Evolutionary conservation across 73 alveolate genomes (phyloP), one percentile per base, ranked within the genome.

Genomic region (Paramecium primaurelia): DNA sequence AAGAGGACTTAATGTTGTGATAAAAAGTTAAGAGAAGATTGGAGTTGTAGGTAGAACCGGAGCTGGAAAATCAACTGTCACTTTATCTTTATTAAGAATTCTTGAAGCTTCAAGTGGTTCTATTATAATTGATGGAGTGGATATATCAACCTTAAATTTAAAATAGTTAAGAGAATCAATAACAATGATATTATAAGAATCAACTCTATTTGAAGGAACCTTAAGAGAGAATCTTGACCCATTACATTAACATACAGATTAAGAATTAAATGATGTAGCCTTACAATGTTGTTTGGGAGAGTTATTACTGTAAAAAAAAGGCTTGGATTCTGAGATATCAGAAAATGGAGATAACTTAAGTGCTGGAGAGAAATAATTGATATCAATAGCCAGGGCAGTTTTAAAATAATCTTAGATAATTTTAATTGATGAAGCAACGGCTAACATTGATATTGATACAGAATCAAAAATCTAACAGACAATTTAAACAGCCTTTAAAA

Each of bases 401-500:
- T 89, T 96, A 58, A 93, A 95, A 64, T 51, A 87, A 77, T 58
- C 96, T 4, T 93, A 93, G 92, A 92, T 97, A 11, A 89, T 97
- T 26, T 91, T 96, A 8, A 88, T 97, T 89, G 99, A 97, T 84
- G 99, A 97, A 93, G 99, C 99, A 1, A 97, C 99, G 12, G 98
- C 99, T n/a, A 96, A 94, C 60, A 93, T 97, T 11, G 99, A 97
- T 86, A 75, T 84, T 45, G 86, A 96, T 34, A 96, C 98, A 16
- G 99, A 97, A 59, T 94, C 92, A 85, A 88, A 83, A 84, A 94
- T 97, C 44, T 96, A 95, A 86, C 90, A 83, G 86, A 92, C 97
- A 37, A 80, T 96, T 25, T 44, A 77, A 68, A 83, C 95, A 58
- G 68, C 86, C 20, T 93, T 96, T 73, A 34, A 58, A 37, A 84